Evolutionary conservation across 192 early-diverging fungal genomes (phyloP).

Genomic region (Dimargaris verticillata): DNA sequence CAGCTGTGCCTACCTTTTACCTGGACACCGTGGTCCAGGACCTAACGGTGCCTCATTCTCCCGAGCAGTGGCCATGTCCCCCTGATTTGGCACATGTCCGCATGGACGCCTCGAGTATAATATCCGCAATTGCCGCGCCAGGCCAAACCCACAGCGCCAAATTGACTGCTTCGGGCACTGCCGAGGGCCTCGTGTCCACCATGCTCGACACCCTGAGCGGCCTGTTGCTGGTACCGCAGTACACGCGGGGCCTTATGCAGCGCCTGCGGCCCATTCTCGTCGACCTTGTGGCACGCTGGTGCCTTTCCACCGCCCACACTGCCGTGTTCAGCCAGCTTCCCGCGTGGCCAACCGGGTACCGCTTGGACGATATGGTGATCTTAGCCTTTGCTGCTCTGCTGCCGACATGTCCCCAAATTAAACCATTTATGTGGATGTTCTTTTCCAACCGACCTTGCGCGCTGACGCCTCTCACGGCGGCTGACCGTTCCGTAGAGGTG

Average conservation of each 20-base stretch:
- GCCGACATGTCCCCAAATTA: neutral
- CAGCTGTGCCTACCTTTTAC: too few relatives aligned
- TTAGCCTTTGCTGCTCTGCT: slow-evolving; percentile 6
- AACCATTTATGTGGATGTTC: neutral
- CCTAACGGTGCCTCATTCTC: too few relatives aligned
- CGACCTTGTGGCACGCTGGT: slow-evolving; percentile 69
- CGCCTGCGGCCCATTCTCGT: slow-evolving; percentile 58
- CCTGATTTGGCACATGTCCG: too few relatives aligned
- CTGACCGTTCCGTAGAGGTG: neutral
- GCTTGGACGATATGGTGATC: slow-evolving; percentile 13
- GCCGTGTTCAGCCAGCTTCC: neutral
- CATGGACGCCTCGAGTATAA: too few relatives aligned
- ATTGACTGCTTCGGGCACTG: too few relatives aligned
- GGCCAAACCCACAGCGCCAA: too few relatives aligned
- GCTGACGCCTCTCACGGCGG: neutral
- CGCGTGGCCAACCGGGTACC: slow-evolving; percentile 7
- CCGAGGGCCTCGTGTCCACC: neutral
- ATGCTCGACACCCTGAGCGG: slow-evolving; percentile 3
- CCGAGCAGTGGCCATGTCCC: too few relatives aligned
- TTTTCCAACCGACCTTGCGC: slow-evolving; percentile 2
- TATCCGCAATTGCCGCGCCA: too few relatives aligned
- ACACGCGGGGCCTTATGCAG: slow-evolving; percentile 16
- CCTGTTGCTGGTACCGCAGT: neutral
- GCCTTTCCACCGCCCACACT: slow-evolving; percentile 23
- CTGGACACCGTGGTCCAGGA: too few relatives aligned